phyloP scores from a whole-genome alignment of 2,329 filamentous ascomycete species.

The Escovopsis sp. region DNA sequence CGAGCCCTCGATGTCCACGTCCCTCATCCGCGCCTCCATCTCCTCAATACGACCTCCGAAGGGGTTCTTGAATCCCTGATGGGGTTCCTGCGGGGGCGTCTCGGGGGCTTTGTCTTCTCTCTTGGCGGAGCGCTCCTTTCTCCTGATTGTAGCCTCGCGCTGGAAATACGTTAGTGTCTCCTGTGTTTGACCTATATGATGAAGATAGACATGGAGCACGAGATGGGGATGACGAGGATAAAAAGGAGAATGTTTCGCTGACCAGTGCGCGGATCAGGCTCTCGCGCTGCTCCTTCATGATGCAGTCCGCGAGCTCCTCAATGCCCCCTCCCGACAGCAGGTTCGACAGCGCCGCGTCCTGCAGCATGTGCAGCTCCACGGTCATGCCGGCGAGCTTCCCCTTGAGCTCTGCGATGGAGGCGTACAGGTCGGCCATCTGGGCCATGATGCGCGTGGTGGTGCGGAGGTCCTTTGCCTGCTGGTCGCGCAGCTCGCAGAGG shows the following conservation, averaged over 20 bases:
- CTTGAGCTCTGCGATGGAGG: conserved; percentile 5
- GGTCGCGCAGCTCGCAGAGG: not conserved
- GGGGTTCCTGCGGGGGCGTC: too few species aligned
- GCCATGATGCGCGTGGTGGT: not conserved
- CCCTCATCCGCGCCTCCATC: too few species aligned
- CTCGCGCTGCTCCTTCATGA: not conserved
- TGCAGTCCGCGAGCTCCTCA: not conserved
- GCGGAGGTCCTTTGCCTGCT: not conserved
- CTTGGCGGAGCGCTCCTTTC: too few species aligned
- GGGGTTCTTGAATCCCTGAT: too few species aligned
- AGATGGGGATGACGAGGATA: too few species aligned
- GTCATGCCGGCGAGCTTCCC: conserved; percentile 5
- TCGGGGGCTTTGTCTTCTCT: too few species aligned
- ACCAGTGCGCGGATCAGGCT: not conserved
- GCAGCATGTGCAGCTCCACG: conserved; percentile 1
- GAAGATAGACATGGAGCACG: too few species aligned
- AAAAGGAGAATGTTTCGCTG: not conserved
- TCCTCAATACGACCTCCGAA: too few species aligned
- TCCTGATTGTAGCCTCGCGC: too few species aligned
- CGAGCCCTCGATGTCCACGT: too few species aligned
- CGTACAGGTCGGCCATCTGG: not conserved
- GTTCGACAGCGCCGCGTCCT: not conserved
- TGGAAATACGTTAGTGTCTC: too few species aligned
- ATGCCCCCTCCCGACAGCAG: not conserved
- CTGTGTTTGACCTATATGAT: too few species aligned